Evolutionary conservation across 176 grass and related monocot genomes (phyloP), one percentile per base, ranked within the genome.

Genomic region (Aegilops sharonensis): DNA sequence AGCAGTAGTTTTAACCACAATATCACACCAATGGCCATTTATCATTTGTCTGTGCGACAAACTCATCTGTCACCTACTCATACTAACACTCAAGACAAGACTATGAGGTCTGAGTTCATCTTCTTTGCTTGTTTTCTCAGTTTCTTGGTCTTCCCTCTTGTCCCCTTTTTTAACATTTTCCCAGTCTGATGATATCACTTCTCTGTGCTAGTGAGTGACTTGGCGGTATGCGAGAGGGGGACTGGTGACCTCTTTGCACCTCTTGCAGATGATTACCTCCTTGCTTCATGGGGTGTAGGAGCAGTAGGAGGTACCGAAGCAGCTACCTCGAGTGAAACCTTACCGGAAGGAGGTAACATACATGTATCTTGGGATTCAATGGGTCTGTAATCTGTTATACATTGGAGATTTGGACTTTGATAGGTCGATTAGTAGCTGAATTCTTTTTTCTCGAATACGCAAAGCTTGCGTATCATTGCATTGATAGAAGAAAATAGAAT

Each of bases 151-250:
- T 45, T n/a, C 37, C 37, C n/a, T 14, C 36, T 72, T 20, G 18
- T 21, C 15, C 35, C 35, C 11, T 10, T 42, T 25, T 40, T 64
- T 10, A 42, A 7, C 12, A 5, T 15, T 24, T 64, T 64, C 20
- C 9, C 69, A 81, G 35, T 81, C 18, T 68, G 29, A 81, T 56
- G 64, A 81, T 56, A 63, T 24, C 31, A 83, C 24, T 75, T 75
- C 36, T 84, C 24, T 68, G 36, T 84, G 35, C 9, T 75, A 75
- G 82, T 64, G 57, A 24, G 25, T 75, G 82, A 84, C 37, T 75
- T 84, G 69, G 57, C 10, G 2, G 30, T 62, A 63, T 29, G 70
- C 20, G 57, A 32, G 15, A 75, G 37, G 23, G 63, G 36, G 57
- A 20, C 7, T 64, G 37, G 48, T 70, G 45, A 11, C 64, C 35